Percentiles rank a stretch among this genome's conserved stretches.
Evolutionary conservation across 495 filamentous ascomycete genomes (phyloP).

Genomic region (Mytilinidion resinicola): DNA sequence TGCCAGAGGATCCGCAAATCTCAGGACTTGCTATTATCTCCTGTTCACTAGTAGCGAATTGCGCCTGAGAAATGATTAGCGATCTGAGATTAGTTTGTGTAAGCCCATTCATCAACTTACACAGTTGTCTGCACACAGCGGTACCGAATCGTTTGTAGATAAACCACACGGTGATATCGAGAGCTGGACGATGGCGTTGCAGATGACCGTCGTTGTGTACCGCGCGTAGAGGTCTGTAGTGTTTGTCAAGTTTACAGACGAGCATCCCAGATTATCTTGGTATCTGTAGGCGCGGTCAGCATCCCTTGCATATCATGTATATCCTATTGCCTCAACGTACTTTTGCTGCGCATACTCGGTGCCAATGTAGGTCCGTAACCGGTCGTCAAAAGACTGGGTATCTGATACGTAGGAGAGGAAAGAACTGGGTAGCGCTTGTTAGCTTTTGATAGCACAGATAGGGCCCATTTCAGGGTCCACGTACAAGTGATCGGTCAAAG

Average conservation of each 20-base stretch:
- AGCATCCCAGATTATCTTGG: constrained; percentile 71
- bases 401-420: constrained; percentile 79
- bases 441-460: constrained; percentile 17
- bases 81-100: not conserved
- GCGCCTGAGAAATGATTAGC: constrained; percentile 48
- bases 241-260: constrained; percentile 67
- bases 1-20: constrained; percentile 59
- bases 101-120: constrained; percentile 45
- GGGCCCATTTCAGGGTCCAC: constrained; percentile 38
- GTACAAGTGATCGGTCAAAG: constrained; percentile 68
- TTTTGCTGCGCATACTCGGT: constrained; percentile 67
- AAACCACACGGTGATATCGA: constrained; percentile 69
- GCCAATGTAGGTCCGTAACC: constrained; percentile 64
- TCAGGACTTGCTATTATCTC: constrained; percentile 67
- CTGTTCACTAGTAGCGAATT: constrained; percentile 81
- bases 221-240: constrained; percentile 85
- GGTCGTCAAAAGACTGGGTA: constrained; percentile 68
- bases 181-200: constrained; percentile 91
- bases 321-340: constrained; percentile 45
- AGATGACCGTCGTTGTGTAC: constrained; percentile 87
- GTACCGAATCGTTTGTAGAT: constrained; percentile 54
- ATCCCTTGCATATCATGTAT: constrained; percentile 9
- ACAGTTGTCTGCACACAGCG: constrained; percentile 87
- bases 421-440: constrained; percentile 50
- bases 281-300: constrained; percentile 49